Conservation (phyloP, 2,329 filamentous ascomycete genomes). For the Alternaria incomplexa region DNA sequence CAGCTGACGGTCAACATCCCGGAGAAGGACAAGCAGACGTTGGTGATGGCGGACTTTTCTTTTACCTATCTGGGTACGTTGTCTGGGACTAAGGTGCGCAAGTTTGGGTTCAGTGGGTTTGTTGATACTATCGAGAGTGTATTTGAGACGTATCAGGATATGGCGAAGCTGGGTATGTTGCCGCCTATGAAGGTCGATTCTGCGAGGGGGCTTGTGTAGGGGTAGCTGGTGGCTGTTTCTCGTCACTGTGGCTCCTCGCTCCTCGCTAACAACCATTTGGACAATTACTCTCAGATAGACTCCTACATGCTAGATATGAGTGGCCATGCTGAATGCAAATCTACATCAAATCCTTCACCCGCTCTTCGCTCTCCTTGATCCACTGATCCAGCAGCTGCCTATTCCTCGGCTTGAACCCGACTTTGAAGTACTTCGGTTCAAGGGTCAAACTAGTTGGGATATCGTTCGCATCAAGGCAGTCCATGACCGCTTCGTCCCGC, state of each 20-base stretch:
- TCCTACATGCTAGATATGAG: neutral
- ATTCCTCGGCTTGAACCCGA: conserved; percentile 55
- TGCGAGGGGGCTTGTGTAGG: neutral
- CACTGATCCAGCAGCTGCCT: conserved; percentile 51
- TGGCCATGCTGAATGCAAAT: neutral
- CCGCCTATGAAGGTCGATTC: conserved; percentile 14
- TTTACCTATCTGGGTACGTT: conserved; percentile 5
- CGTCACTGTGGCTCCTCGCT: neutral
- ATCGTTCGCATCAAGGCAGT: conserved; percentile 54
- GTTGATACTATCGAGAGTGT: conserved; percentile 17
- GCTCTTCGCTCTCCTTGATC: conserved; percentile 56
- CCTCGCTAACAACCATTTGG: neutral
- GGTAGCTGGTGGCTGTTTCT: neutral
- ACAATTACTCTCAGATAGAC: neutral
- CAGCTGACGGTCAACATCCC: conserved; percentile 10
- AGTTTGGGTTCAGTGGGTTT: conserved; percentile 16
- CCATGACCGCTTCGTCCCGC: conserved; percentile 51
- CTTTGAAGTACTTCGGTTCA: conserved; percentile 59
- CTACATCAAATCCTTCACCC: conserved; percentile 50
- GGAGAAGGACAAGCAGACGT: neutral
- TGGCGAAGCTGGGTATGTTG: conserved; percentile 12
- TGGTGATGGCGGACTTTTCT: conserved; percentile 10
- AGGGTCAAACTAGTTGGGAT: conserved; percentile 57
- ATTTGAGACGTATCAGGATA: conserved; percentile 20
- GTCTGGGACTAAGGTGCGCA: conserved; percentile 11